Conservation (phyloP, 2,329 filamentous ascomycete genomes). For the Pseudogymnoascus sp. region DNA sequence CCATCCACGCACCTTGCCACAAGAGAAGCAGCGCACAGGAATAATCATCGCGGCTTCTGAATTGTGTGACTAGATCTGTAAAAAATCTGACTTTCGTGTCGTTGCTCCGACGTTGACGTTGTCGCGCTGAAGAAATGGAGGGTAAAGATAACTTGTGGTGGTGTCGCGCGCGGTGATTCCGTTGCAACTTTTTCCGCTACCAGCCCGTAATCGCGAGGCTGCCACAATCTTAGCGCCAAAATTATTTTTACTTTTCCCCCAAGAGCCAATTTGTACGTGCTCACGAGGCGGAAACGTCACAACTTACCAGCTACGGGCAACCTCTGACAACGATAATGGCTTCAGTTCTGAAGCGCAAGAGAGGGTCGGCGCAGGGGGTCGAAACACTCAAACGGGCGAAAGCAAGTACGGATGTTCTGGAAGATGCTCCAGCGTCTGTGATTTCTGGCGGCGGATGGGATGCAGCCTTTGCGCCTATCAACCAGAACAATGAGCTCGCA, state of each 20-base stretch:
- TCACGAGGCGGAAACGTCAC: slow-evolving; percentile 10
- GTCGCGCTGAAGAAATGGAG: not conserved
- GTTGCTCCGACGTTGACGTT: slow-evolving; percentile 7
- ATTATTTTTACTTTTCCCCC: slow-evolving; percentile 11
- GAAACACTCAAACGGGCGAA: slow-evolving; percentile 26
- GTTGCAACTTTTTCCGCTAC: slow-evolving; percentile 7
- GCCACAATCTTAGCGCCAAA: slow-evolving; percentile 14
- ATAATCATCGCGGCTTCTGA: slow-evolving; percentile 75
- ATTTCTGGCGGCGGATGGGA: slow-evolving; percentile 20
- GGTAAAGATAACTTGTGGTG: not conserved
- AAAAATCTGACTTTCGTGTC: not conserved
- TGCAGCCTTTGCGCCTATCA: slow-evolving; percentile 22
- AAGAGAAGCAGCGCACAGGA: slow-evolving; percentile 96
- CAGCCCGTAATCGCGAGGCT: slow-evolving; percentile 9
- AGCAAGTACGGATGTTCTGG: slow-evolving; percentile 19
- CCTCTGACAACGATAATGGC: slow-evolving; percentile 29
- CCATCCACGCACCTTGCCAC: slow-evolving; percentile 71
- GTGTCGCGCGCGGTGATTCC: slow-evolving; percentile 1
- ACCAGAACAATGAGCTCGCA: slow-evolving; percentile 18
- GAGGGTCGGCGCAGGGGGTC: slow-evolving; percentile 25
- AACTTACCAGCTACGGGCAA: slow-evolving; percentile 12
- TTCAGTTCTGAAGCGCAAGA: slow-evolving; percentile 32
- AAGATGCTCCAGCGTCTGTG: slow-evolving; percentile 10
- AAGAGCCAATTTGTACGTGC: slow-evolving; percentile 8
- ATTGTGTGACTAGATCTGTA: slow-evolving; percentile 6